Evolutionary conservation across 139 green algal species (phyloP), one percentile per base, ranked within the genome.

Genomic region (Chlamydomonas sp.): DNA sequence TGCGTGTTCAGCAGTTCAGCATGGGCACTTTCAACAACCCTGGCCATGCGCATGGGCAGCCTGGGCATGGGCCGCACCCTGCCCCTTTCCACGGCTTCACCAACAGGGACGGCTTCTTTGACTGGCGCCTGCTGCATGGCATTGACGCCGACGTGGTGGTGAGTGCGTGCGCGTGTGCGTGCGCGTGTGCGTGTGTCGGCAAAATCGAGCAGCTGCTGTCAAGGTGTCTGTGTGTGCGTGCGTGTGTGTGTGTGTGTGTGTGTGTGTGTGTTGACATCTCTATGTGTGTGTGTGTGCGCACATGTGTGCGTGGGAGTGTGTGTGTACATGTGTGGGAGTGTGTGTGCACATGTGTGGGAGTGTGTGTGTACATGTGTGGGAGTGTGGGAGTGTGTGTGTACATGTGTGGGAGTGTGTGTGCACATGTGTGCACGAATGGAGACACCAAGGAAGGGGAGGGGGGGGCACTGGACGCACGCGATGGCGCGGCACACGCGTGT

Each of bases 71-170:
- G n/a, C n/a, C n/a, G n/a, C n/a, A n/a, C n/a, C n/a, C n/a, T n/a
- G n/a, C n/a, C n/a, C n/a, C n/a, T n/a, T n/a, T n/a, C n/a, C n/a
- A n/a, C n/a, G n/a, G n/a, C 8, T 66, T 43, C 59, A 24, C 10
- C 6, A 48, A 66, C 29, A 37, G 59, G 5, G 29, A 48, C 29
- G 59, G 26, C 5, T 20, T 48, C 59, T 83, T 87, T 58, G 79
- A 87, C 59, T 89, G 84, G 79, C 61, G 77, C 0, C 57, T 81
- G 49, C 66, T 89, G 31, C 81, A 89, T 67, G 84, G 84, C 3
- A 74, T 89, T 5, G 81, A 89, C 49, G 70, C 80, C 0, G 77
- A 85, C 33, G 68, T 63, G 2, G 73, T 87, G 73, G 79, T 87
- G 38, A 66, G 76, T 35, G 6, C 10, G 13, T 50, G 6, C 20